Evolutionary conservation across 2,329 filamentous ascomycete species (phyloP).

Genomic region (Arthrobotrys musiformis): DNA sequence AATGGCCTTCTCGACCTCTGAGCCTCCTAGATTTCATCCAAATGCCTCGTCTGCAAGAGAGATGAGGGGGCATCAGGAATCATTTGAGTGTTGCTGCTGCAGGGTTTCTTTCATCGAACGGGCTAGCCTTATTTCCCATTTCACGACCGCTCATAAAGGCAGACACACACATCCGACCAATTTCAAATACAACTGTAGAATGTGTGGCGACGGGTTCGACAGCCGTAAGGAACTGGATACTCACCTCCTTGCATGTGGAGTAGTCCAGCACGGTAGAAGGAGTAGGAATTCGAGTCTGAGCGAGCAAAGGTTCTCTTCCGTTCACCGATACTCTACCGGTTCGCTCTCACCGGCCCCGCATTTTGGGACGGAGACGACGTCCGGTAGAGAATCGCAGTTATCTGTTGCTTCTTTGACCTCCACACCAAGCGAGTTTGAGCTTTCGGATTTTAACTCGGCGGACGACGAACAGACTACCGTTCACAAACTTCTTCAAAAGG

Average conservation of each 20-base stretch:
- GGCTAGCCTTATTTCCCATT: conserved; percentile 20
- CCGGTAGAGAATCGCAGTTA: conserved; percentile 43
- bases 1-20: conserved; percentile 15
- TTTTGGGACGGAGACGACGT: conserved; percentile 7
- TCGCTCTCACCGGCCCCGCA: conserved; percentile 33
- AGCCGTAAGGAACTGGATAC: conserved; percentile 17
- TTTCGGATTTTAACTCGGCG: conserved; percentile 36
- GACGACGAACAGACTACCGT: conserved; percentile 43
- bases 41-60: not conserved
- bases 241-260: conserved; percentile 41
- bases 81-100: conserved; percentile 44
- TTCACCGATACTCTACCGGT: conserved; percentile 33
- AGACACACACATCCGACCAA: conserved; percentile 30
- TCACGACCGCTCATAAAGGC: conserved; percentile 26
- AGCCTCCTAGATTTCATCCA: conserved; percentile 10
- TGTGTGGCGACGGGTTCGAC: conserved; percentile 35
- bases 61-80: not conserved
- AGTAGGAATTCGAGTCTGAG: conserved; percentile 12
- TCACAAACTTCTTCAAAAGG: conserved; percentile 43
- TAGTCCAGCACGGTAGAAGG: conserved; percentile 11
- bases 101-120: conserved; percentile 11
- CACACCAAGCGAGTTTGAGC: conserved; percentile 41
- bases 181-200: not conserved
- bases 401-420: conserved; percentile 40
- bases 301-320: conserved; percentile 17